Conservation (phyloP, 2,329 filamentous ascomycete genomes). For the Clarireedia hainanense region DNA sequence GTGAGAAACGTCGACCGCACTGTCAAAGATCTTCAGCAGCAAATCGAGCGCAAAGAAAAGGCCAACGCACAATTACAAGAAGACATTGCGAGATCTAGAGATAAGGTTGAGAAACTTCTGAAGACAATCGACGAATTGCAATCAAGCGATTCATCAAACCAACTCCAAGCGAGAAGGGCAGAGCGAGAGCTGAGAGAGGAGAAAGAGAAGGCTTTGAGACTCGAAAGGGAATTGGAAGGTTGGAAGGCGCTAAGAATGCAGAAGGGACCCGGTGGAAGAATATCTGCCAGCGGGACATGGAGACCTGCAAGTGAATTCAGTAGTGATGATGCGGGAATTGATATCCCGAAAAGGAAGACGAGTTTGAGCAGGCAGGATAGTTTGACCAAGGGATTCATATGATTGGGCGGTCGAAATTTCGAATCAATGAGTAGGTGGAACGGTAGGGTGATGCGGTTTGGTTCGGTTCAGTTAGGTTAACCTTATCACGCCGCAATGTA, state of each 20-base stretch:
- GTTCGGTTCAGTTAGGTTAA: too few species aligned
- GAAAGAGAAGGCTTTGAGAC: conserved; percentile 66
- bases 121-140: conserved; percentile 91
- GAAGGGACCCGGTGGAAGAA: conserved; percentile 31
- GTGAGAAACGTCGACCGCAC: conserved; percentile 89
- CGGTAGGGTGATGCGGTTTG: too few species aligned
- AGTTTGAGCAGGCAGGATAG: conserved; percentile 57
- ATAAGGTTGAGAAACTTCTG: conserved; percentile 85
- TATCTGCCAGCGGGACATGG: conserved; percentile 18
- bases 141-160: conserved; percentile 71
- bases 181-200: conserved; percentile 89
- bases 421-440: too few species aligned
- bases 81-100: conserved; percentile 75
- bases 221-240: conserved; percentile 84
- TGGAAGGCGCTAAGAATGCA: conserved; percentile 68
- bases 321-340: conserved; percentile 34
- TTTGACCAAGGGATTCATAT: conserved; percentile 73
- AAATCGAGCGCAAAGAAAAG: conserved; percentile 91
- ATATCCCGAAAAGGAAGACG: conserved; percentile 58
- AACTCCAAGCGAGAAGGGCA: conserved; percentile 74
- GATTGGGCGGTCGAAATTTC: conserved; percentile 1
- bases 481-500: neutral
- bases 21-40: conserved; percentile 85
- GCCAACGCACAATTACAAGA: conserved; percentile 72
- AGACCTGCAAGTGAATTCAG: conserved; percentile 26